A percentile compares a stretch with the other conserved stretches of the same genome.
phyloP scores from a whole-genome alignment of 345 rosid genomes.

The Alliaria petiolata region DNA sequence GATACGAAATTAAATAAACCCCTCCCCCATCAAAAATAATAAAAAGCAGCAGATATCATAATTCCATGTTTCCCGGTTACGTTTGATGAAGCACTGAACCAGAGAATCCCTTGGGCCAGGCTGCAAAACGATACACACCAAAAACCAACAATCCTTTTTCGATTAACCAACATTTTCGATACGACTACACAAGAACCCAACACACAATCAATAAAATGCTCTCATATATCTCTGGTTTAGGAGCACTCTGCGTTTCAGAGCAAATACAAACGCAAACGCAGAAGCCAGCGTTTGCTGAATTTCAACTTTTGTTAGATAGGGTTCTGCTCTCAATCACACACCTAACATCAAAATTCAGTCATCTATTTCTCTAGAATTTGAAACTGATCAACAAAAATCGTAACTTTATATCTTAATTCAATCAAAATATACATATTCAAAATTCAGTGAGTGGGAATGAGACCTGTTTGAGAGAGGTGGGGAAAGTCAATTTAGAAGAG shows the following conservation, averaged over 20 bases:
- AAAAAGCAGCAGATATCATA: too few relatives aligned
- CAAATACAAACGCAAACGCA: conserved; percentile 17
- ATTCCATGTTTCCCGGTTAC: too few relatives aligned
- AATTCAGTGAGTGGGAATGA: neutral
- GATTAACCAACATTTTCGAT: neutral
- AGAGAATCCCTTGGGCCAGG: conserved; percentile 71
- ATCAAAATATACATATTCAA: neutral
- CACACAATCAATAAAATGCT: neutral
- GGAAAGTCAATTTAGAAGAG: conserved; percentile 73
- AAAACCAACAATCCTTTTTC: neutral
- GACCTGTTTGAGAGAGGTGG: conserved; percentile 88
- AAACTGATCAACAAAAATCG: conserved; percentile 12
- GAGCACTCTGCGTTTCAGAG: too few relatives aligned
- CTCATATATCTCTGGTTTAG: neutral
- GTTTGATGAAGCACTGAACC: conserved; percentile 62
- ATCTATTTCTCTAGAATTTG: neutral
- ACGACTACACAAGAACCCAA: neutral
- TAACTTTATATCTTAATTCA: conserved; percentile 9
- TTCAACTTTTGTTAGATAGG: neutral
- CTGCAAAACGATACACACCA: conserved; percentile 37
- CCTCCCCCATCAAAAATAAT: too few relatives aligned
- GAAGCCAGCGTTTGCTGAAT: neutral
- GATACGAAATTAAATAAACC: too few relatives aligned
- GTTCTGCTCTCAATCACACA: neutral
- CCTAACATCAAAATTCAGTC: neutral